Evolutionary conservation across 805 yeast species (phyloP), one percentile per base, ranked within the genome.

Genomic region (Candida sakaeoensis): DNA sequence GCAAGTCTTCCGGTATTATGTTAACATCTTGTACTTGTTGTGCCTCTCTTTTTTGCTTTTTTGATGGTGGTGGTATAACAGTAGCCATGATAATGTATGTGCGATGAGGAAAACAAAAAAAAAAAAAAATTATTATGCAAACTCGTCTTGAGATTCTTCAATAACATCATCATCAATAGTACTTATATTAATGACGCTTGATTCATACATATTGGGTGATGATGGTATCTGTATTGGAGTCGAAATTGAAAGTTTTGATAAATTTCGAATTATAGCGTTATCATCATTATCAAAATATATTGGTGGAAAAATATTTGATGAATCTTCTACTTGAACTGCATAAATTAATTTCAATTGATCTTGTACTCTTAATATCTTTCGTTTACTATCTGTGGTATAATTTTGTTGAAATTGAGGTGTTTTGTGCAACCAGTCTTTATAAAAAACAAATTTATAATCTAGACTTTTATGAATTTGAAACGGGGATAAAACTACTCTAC

Each of bases 31-130:
- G 79, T 7, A 86, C 85, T 57, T 77, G 72, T 58, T 89, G 97
- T 4, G 95, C 95, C 46, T 74, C 85, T 57, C 80, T 79, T 61
- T 75, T 85, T 58, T 87, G 95, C 56, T 80, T 86, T 61, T 93
- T 91, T 1, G 95, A 83, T 15, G 86, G 95, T 29, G 97, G 98
- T 18, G 99, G 99, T 34, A 93, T 61, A 32, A 87, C 70, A 1
- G 98, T 93, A 37, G 98, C 93, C 98, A 91, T 90, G 18, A 8
- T 45, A 23, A 15, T 6, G 8, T 15, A 23, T 35, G 6, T 16
- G 24, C 5, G 30, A 21, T 25, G 28, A 23, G 28, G n/a, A n/a
- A n/a, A n/a, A 34, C 13, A 34, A 34, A 34, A 34, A 24, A 25
- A 34, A 34, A 24, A 23, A 10, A 15, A 16, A 8, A 15, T 17